Percentiles rank a stretch among this genome's conserved stretches.
These are phyloP conservation scores for Sporobolomyces pararoseus DNA, from an alignment of 768 basidiomycete species.

Conservation along the genomic window DNA sequence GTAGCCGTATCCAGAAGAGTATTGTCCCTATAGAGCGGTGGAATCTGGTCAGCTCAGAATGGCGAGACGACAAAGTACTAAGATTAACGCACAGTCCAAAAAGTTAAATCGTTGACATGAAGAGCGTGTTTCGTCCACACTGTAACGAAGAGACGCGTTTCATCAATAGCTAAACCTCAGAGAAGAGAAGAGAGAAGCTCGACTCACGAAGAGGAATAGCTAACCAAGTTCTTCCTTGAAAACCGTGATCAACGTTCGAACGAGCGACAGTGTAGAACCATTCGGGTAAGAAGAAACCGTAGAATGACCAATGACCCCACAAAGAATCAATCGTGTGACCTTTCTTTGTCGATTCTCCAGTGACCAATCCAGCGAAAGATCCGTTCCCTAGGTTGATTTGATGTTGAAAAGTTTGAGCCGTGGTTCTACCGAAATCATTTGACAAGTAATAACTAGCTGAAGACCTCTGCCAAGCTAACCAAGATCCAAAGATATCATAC, in stretches of 20 bases:
- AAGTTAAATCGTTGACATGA: constrained; percentile 8
- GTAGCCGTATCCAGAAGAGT: constrained; percentile 21
- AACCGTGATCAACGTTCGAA: constrained; percentile 11
- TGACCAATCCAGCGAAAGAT: constrained; percentile 26
- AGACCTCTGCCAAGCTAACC: constrained; percentile 24
- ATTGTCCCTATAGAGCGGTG: background rate
- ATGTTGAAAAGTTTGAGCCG: constrained; percentile 21
- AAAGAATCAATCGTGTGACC: constrained; percentile 12
- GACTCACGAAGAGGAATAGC: constrained; percentile 24
- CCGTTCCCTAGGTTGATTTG: constrained; percentile 34
- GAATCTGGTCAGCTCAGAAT: too few relatives aligned
- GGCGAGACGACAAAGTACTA: background rate
- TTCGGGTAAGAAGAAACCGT: constrained; percentile 7
- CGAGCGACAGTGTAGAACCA: constrained; percentile 22
- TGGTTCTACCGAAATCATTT: constrained; percentile 12
- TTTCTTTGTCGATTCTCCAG: constrained; percentile 17
- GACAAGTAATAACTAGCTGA: constrained; percentile 10
- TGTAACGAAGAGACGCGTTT: background rate
- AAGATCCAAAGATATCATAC: constrained; percentile 10
- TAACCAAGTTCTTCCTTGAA: constrained; percentile 20
- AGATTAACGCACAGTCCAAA: constrained; percentile 13
- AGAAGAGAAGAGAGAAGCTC: background rate
- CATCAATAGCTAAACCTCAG: background rate
- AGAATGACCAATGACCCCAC: constrained; percentile 30
- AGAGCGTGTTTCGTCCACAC: constrained; percentile 37